Conservation (phyloP, 306 rosid species). For the Coriaria nepalensis region DNA sequence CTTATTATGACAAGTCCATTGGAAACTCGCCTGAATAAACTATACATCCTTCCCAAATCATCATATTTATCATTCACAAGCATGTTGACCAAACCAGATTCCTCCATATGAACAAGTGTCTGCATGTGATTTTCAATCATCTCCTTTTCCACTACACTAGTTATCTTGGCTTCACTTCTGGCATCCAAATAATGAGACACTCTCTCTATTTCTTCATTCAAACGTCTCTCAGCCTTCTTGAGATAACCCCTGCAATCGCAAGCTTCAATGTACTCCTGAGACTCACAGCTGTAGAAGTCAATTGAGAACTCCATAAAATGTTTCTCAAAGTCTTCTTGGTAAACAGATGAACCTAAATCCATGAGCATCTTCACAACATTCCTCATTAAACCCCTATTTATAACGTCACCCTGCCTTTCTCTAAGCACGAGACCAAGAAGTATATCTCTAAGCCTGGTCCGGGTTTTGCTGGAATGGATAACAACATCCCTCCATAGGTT, state of each 20-base stretch:
- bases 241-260: slow-evolving; percentile 74
- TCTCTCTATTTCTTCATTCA: slow-evolving; percentile 84
- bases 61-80: slow-evolving; percentile 63
- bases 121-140: slow-evolving; percentile 73
- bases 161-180: slow-evolving; percentile 53
- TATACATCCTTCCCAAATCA: slow-evolving; percentile 73
- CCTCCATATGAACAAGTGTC: slow-evolving; percentile 66
- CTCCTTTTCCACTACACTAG: slow-evolving; percentile 65
- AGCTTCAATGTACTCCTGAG: slow-evolving; percentile 62
- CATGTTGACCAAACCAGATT: slow-evolving; percentile 73
- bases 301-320: slow-evolving; percentile 60
- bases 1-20: slow-evolving; percentile 44
- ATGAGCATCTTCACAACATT: slow-evolving; percentile 58
- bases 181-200: slow-evolving; percentile 78
- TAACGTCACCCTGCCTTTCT: slow-evolving; percentile 68
- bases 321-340: slow-evolving; percentile 57
- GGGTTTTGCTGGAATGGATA: slow-evolving; percentile 49
- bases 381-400: slow-evolving; percentile 60
- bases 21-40: slow-evolving; percentile 50
- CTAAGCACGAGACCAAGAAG: slow-evolving; percentile 51
- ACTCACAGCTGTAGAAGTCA: slow-evolving; percentile 58
- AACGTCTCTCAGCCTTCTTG: slow-evolving; percentile 58
- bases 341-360: slow-evolving; percentile 68
- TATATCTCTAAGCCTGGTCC: slow-evolving; percentile 38
- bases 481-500: slow-evolving; percentile 75